Base-by-base conservation (phyloP, 495 filamentous ascomycete genomes). In the Aspergillus leporis region DNA sequence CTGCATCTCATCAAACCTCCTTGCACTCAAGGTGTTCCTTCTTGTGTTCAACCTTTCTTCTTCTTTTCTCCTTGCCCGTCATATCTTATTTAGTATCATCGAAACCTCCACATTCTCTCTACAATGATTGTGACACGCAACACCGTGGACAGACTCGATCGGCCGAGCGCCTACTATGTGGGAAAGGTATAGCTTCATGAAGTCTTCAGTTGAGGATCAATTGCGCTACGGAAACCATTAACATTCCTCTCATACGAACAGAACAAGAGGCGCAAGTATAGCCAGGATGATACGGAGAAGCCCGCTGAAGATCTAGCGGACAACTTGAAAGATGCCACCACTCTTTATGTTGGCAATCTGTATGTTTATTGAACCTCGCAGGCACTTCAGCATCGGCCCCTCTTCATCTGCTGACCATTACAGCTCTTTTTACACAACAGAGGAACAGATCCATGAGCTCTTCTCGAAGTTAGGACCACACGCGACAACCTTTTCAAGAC, bases 371-470 rank as follows among this genome's bases (percentile, higher is more conserved):
- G n/a, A 1, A 32, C 40, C 16, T 16, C 16, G 23, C 51, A 31
- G 25, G 5, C 31, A 12, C 36, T 12, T 41, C 22, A 16, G 31
- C 36, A 48, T 46, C 19, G 18, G 16, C 12, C 36, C 23, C 10
- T 46, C 7, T 16, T 19, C 40, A 38, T 4, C 46, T 49, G 64
- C 77, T 84, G 50, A 83, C 62, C 19, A 40, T 18, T 23, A 18
- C 60, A 97, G 93, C 59, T 98, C 94, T n/a, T 98, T 98, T 77
- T 98, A 97, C 80, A 98, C 94, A 12, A 98, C 94, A 46, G 94
- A 98, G 71, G 94, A 98, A 77, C 94, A 98, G 70, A 96, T 98
- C 55, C 93, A 98, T 69, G 95, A 97, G 71, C 87, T 98, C 12
- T 98, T 98, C 71, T 82, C 90, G 14, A 98, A 98, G 84, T 87